Conservation (phyloP, 2,329 filamentous ascomycete genomes). For the Cladosporium sphaerospermum region DNA sequence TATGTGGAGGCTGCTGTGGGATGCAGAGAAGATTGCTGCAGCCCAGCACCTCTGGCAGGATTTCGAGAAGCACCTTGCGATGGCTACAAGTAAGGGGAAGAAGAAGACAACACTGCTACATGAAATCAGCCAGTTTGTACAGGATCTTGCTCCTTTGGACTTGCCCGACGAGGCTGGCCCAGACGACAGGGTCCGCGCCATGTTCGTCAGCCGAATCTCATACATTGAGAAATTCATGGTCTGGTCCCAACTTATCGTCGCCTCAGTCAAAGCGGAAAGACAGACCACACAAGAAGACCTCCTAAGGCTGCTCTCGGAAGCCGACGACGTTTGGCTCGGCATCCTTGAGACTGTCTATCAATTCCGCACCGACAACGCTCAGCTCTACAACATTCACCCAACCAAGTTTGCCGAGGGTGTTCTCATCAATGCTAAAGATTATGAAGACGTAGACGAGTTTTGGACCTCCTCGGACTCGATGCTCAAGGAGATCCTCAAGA, state of each 20-base stretch:
- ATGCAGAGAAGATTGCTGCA: conserved; percentile 84
- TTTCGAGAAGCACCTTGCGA: conserved; percentile 61
- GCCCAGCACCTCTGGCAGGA: conserved; percentile 73
- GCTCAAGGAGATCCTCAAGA: conserved; percentile 32
- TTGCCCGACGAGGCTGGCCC: conserved; percentile 61
- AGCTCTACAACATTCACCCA: conserved; percentile 64
- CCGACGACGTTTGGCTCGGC: conserved; percentile 65
- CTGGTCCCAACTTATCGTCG: conserved; percentile 16
- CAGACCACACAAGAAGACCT: conserved; percentile 36
- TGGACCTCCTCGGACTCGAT: conserved; percentile 69
- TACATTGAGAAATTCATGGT: conserved; percentile 23
- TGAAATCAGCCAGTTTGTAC: conserved; percentile 69
- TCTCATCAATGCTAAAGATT: conserved; percentile 50
- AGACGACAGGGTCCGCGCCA: conserved; percentile 73
- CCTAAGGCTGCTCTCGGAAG: conserved; percentile 52
- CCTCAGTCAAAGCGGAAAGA: conserved; percentile 17
- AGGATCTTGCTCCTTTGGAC: conserved; percentile 67
- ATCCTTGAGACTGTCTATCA: conserved; percentile 58
- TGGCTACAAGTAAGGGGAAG: conserved; percentile 43
- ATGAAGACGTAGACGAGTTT: conserved; percentile 62
- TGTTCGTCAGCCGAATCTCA: conserved; percentile 55
- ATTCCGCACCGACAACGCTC: conserved; percentile 66
- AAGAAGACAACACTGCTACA: conserved; percentile 65
- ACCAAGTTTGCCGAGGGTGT: conserved; percentile 52
- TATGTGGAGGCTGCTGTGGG: conserved; percentile 76